A percentile compares a stretch with the other conserved stretches of the same genome.
phyloP scores from a whole-genome alignment of 306 rosid genomes.

The Senna tora region DNA sequence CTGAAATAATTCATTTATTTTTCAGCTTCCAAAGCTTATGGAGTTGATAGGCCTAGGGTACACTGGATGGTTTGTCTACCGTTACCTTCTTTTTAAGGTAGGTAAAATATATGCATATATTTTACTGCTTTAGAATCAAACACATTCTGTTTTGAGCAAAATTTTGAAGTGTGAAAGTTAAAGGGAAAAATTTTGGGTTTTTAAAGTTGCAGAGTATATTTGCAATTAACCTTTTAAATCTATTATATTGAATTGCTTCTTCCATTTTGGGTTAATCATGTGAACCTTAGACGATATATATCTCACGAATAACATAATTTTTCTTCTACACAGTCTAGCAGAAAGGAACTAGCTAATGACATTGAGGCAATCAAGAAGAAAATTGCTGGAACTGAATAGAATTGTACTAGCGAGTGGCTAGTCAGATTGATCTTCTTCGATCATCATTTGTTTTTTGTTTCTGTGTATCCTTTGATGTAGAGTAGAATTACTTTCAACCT shows the following conservation, averaged over 20 bases:
- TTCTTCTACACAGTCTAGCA: slow-evolving; percentile 69
- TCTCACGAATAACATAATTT: slow-evolving; percentile 22
- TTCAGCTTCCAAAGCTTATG: slow-evolving; percentile 93
- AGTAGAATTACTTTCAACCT: slow-evolving; percentile 49
- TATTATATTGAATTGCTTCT: too few relatives aligned
- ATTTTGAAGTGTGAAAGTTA: not conserved
- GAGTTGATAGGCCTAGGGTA: slow-evolving; percentile 99
- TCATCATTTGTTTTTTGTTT: slow-evolving; percentile 48
- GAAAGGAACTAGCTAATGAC: slow-evolving; percentile 89
- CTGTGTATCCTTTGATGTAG: slow-evolving; percentile 65
- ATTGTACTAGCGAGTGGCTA: slow-evolving; percentile 20
- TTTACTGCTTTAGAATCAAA: slow-evolving; percentile 11
- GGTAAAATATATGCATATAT: not conserved
- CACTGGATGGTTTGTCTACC: slow-evolving; percentile 99
- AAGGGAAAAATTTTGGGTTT: too few relatives aligned
- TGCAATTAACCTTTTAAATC: too few relatives aligned
- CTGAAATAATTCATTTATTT: not conserved
- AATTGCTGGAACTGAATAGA: slow-evolving; percentile 87
- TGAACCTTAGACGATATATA: too few relatives aligned
- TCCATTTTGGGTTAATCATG: too few relatives aligned
- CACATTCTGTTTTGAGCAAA: slow-evolving; percentile 17
- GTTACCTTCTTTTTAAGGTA: slow-evolving; percentile 98
- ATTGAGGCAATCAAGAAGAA: slow-evolving; percentile 89
- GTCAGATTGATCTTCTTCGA: slow-evolving; percentile 13
- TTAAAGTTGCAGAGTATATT: too few relatives aligned